Evolutionary conservation across 2,329 filamentous ascomycete species (phyloP).

Genomic region (Arthroderma sp.): DNA sequence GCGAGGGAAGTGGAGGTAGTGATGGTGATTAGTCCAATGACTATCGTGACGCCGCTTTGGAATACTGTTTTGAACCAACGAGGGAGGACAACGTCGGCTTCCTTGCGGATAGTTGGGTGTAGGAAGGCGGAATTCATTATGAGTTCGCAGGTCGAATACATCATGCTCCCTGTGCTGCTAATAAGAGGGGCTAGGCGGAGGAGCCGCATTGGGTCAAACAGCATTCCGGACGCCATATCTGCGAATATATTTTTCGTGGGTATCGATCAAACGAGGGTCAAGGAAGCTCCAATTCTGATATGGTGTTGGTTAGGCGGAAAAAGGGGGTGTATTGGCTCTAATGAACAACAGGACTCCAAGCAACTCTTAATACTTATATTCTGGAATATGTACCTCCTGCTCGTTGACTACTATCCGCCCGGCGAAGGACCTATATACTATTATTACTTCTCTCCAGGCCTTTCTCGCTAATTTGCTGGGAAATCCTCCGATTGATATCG

Average conservation of each 20-base stretch:
- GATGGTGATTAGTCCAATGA: conserved; percentile 10
- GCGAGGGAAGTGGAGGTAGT: conserved; percentile 10
- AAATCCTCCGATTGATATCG: not conserved
- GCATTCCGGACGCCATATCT: conserved; percentile 11
- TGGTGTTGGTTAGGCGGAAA: not conserved
- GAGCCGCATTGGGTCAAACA: conserved; percentile 13
- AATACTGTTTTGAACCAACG: conserved; percentile 37
- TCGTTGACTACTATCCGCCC: not conserved
- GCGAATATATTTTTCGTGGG: not conserved
- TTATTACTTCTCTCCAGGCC: not conserved
- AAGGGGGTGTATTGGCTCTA: too few species aligned
- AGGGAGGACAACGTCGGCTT: conserved; percentile 28
- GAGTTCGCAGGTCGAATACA: conserved; percentile 34
- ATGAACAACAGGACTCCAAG: not conserved
- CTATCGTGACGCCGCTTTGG: conserved; percentile 21
- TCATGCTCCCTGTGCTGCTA: conserved; percentile 38
- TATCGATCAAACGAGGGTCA: not conserved
- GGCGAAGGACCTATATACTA: not conserved
- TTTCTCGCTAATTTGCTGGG: not conserved
- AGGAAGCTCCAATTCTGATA: too few species aligned
- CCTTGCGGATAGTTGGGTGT: conserved; percentile 12
- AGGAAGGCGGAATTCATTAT: conserved; percentile 17
- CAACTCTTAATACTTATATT: not conserved
- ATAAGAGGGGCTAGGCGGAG: conserved; percentile 38
- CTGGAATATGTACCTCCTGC: not conserved